These are phyloP conservation scores for Colletotrichum chlorophyti DNA, from an alignment of 2,329 filamentous ascomycete species.

Conservation along the genomic window DNA sequence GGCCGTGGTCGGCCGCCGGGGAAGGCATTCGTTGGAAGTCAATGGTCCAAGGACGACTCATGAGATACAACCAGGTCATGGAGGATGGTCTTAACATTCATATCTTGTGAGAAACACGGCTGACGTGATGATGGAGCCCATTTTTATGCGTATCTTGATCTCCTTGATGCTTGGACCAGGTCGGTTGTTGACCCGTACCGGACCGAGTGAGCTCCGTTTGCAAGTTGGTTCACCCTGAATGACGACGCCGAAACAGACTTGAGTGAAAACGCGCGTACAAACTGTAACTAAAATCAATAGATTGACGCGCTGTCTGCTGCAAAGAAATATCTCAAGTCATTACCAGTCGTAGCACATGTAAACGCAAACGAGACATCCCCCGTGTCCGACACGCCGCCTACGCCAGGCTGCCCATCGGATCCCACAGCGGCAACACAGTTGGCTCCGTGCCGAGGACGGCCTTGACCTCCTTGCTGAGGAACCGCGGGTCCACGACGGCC, in stretches of 20 bases:
- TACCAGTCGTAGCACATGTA: neutral
- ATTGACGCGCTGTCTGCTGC: conserved; percentile 7
- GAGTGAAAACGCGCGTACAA: neutral
- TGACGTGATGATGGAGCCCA: too few species aligned
- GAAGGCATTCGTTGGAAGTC: conserved; percentile 7
- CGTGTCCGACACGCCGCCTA: conserved; percentile 37
- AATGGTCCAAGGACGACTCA: too few species aligned
- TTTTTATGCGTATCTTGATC: too few species aligned
- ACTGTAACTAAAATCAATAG: neutral
- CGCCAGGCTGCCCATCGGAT: conserved; percentile 79
- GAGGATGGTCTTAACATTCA: too few species aligned
- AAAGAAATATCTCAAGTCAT: conserved; percentile 1
- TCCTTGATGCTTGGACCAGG: too few species aligned
- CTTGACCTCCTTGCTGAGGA: conserved; percentile 68
- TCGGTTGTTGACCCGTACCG: too few species aligned
- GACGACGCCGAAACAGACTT: too few species aligned
- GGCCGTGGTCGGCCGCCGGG: conserved; percentile 11
- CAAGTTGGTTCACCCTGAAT: too few species aligned
- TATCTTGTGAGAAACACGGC: too few species aligned
- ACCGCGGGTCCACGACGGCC: conserved; percentile 79
- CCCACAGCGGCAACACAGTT: conserved; percentile 77
- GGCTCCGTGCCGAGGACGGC: conserved; percentile 76
- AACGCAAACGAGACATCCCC: neutral
- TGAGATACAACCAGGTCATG: too few species aligned
- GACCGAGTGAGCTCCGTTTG: too few species aligned